phyloP scores from a whole-genome alignment of 2,329 filamentous ascomycete species.

The Aspergillus sp. region DNA sequence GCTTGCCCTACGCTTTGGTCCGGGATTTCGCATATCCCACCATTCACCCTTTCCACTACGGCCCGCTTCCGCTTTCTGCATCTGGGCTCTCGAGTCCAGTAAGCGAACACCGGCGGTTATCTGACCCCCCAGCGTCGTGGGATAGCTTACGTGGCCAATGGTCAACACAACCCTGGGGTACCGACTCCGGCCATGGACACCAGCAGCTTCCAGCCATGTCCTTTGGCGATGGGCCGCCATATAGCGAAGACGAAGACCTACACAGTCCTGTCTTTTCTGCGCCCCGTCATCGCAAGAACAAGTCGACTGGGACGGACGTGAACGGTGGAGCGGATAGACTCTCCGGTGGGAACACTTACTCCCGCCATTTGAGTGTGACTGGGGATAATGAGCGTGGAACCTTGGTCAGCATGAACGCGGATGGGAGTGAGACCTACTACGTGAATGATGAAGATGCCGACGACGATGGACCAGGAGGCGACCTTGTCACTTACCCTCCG shows the following conservation, averaged over 20 bases:
- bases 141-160: constrained; percentile 63
- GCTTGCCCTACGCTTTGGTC: constrained; percentile 81
- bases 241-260: constrained; percentile 92
- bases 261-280: constrained; percentile 85
- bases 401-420: constrained; percentile 65
- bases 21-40: constrained; percentile 92
- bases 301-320: constrained; percentile 52
- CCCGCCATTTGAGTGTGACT: constrained; percentile 38
- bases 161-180: constrained; percentile 51
- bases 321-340: constrained; percentile 49
- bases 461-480: constrained; percentile 70
- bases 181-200: constrained; percentile 56
- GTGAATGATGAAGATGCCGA: constrained; percentile 63
- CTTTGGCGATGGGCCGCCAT: constrained; percentile 85
- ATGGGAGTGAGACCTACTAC: constrained; percentile 74
- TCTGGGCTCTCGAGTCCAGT: constrained; percentile 82
- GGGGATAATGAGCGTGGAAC: constrained; percentile 64
- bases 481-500: constrained; percentile 75
- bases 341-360: constrained; percentile 41
- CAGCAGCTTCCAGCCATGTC: constrained; percentile 78
- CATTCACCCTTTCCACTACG: constrained; percentile 86
- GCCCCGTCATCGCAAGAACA: constrained; percentile 82
- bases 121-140: constrained; percentile 73
- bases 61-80: constrained; percentile 70
- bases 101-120: constrained; percentile 77